Conservation (phyloP, 2,329 filamentous ascomycete species). For the Intubia oerlemansii region DNA sequence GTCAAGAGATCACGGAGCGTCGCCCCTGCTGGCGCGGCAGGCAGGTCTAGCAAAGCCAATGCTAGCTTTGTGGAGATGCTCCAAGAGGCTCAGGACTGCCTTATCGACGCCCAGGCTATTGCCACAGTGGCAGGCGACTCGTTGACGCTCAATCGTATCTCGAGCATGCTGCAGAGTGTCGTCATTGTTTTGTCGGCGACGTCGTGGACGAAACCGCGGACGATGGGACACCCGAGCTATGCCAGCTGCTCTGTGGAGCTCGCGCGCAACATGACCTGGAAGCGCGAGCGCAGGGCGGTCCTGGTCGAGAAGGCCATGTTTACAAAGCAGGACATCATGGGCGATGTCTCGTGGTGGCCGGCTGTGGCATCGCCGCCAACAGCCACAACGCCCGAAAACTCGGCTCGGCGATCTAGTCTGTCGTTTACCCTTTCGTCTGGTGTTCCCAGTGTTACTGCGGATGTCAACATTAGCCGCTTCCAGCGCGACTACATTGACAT, state of each 20-base stretch:
- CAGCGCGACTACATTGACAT: constrained; percentile 69
- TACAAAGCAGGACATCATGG: constrained; percentile 12
- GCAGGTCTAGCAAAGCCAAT: constrained; percentile 9
- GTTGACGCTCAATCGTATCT: constrained; percentile 39
- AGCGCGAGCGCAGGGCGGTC: constrained; percentile 37
- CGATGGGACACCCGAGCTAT: constrained; percentile 28
- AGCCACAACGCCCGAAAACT: not conserved
- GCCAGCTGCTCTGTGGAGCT: constrained; percentile 46
- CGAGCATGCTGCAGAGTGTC: constrained; percentile 41
- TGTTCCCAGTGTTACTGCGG: not conserved
- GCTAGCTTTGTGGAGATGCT: constrained; percentile 36
- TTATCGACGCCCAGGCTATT: constrained; percentile 40
- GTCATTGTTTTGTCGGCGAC: constrained; percentile 45
- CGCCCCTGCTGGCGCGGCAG: constrained; percentile 5
- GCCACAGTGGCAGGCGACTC: constrained; percentile 32
- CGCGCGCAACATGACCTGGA: constrained; percentile 46
- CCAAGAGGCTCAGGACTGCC: constrained; percentile 40
- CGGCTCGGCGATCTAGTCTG: constrained; percentile 19
- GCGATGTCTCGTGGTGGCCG: constrained; percentile 6
- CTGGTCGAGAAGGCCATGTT: constrained; percentile 21
- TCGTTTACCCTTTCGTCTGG: constrained; percentile 9
- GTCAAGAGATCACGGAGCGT: constrained; percentile 12
- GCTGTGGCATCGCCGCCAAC: constrained; percentile 10
- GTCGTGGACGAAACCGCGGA: constrained; percentile 22
- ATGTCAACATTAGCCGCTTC: constrained; percentile 36